Conservation (phyloP, 305 asterid species). For the Fraxinus greggii region DNA sequence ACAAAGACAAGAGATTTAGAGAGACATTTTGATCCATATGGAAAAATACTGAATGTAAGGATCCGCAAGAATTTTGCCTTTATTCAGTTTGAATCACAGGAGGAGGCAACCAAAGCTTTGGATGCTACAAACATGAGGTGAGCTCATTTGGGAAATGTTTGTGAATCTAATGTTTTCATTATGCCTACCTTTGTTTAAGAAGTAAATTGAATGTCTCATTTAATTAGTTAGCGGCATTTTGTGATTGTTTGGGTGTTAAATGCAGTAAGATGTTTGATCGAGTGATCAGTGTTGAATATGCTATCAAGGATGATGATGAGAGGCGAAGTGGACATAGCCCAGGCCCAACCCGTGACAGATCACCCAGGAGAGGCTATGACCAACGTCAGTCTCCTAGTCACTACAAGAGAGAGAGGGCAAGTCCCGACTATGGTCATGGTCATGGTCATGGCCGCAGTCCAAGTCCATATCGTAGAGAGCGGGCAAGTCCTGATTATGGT, state of each 20-base stretch:
- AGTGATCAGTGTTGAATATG: conserved; percentile 68
- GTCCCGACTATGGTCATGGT: conserved; percentile 47
- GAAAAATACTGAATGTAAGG: conserved; percentile 62
- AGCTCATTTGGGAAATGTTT: conserved; percentile 1
- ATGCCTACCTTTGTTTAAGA: neutral
- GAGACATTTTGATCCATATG: conserved; percentile 70
- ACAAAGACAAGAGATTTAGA: conserved; percentile 69
- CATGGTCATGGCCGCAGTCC: conserved; percentile 46
- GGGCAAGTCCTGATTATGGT: conserved; percentile 43
- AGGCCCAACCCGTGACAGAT: conserved; percentile 52
- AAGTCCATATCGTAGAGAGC: conserved; percentile 43
- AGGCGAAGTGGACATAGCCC: conserved; percentile 56
- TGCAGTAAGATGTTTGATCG: conserved; percentile 70
- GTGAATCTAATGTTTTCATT: neutral
- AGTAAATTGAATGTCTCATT: neutral
- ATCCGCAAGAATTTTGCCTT: conserved; percentile 74
- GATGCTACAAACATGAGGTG: conserved; percentile 78
- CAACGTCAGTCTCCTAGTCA: conserved; percentile 56
- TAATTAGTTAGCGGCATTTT: neutral
- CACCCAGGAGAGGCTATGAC: conserved; percentile 59
- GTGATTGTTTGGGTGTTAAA: conserved; percentile 9
- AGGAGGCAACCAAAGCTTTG: conserved; percentile 69
- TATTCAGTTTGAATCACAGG: conserved; percentile 61
- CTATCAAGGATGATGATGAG: conserved; percentile 68
- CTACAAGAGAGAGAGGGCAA: conserved; percentile 56